These are phyloP conservation scores for Desmodesmus armatus DNA, from an alignment of 139 green algal genomes.

Conservation along the genomic window DNA sequence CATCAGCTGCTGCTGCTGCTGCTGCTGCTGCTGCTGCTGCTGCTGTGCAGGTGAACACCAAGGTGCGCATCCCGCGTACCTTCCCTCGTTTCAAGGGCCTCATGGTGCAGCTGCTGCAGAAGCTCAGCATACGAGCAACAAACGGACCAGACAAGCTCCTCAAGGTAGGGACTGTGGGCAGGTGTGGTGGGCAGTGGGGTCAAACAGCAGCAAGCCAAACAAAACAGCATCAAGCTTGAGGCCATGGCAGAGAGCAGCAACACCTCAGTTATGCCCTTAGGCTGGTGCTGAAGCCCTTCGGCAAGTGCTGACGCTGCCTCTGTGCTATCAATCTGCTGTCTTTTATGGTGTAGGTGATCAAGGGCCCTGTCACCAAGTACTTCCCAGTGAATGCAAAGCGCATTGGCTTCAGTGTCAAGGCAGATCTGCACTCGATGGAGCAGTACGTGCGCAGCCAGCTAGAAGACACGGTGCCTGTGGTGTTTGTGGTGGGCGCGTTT, in stretches of 20 bases:
- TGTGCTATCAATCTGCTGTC: no score
- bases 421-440: conserved; percentile 66
- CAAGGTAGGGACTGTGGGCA: conserved; percentile 79
- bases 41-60: conserved; percentile 84
- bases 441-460: conserved; percentile 61
- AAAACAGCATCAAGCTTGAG: no score
- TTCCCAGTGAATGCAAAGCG: conserved; percentile 75
- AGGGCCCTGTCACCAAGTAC: conserved; percentile 90
- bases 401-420: conserved; percentile 87
- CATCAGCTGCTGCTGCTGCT: background rate
- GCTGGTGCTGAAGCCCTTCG: no score
- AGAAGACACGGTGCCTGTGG: conserved; percentile 63
- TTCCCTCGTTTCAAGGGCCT: conserved; percentile 96
- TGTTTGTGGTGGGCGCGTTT: conserved; percentile 95
- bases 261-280: no score
- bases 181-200: no score
- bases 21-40: background rate
- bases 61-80: conserved; percentile 93
- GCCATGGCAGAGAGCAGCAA: no score
- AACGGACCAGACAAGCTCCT: conserved; percentile 97
- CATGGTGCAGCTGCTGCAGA: conserved; percentile 98
- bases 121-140: conserved; percentile 94
- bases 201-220: no score
- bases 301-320: no score
- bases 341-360: conserved; percentile 76